Base-by-base conservation (phyloP, 1,284 basidiomycete genomes). In the Inonotus obliquus region DNA sequence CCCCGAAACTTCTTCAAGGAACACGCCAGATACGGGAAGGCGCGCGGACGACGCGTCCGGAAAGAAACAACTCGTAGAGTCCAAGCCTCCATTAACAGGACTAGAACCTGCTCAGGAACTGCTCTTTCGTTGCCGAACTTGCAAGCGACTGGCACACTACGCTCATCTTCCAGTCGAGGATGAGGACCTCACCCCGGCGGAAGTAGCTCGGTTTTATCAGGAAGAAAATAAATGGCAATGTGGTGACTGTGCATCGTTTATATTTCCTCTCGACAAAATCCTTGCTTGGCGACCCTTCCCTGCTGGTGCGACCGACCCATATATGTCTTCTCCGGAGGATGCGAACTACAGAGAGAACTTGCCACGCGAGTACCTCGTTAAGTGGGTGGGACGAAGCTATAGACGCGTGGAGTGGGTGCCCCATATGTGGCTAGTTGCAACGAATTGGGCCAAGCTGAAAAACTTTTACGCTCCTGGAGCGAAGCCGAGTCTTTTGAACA, bases 261-360 rank as follows among this genome's bases (percentile, higher is more conserved):
- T 77, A 11, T 87, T 87, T 69, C 71, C 75, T 1, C 76, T 94
- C n/a, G 93, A 97, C 72, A 88, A 89, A 72, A 91, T 98, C 65
- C 79, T 97, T 47, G 95, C 94, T 0, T 98, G 95, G 95, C 81
- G 93, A 39, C 88, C 92, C 7, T 86, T 83, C 68, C 90, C 90
- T 29, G 72, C 80, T 1, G 79, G 81, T 64, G 85, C 84, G 29
- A 70, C 79, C 7, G 85, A 91, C 70, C 75, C 81, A 2, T 65
- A 75, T 37, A 73, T 70, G 35, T 67, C 74, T 11, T 65, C 69
- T 19, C 75, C 76, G 59, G 77, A 83, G 65, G 68, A 76, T 21
- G 78, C 82, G 1, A 75, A 84, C 67, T 79, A 79, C 72, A 92
- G 86, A 70, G 74, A 77, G 32, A 69, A 76, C 49, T 78, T 94